Conservation (phyloP, 805 yeast genomes). For the Cyberlindnera xylosilytica region DNA sequence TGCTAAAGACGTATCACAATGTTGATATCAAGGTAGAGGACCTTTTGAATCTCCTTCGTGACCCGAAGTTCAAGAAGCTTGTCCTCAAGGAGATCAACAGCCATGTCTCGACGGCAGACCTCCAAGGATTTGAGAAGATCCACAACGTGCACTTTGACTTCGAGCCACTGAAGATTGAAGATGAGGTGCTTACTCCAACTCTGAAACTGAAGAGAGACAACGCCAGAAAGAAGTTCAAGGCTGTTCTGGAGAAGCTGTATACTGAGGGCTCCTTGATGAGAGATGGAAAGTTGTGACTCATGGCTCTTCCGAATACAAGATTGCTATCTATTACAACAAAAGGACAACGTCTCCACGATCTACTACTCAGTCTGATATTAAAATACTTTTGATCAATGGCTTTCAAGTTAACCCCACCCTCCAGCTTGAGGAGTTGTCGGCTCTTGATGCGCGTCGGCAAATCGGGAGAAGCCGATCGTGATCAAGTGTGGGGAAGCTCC, state of each 20-base stretch:
- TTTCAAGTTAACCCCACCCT: no score
- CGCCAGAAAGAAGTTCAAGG: constrained; percentile 43
- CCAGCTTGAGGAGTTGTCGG: no score
- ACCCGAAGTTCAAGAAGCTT: constrained; percentile 20
- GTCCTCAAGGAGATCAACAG: constrained; percentile 21
- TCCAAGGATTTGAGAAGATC: constrained; percentile 62
- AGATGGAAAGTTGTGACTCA: constrained; percentile 20
- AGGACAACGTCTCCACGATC: no score
- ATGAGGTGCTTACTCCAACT: constrained; percentile 68
- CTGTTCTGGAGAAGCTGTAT: constrained; percentile 42
- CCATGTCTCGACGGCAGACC: constrained; percentile 27
- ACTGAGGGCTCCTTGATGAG: constrained; percentile 44
- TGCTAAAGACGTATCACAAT: constrained; percentile 18
- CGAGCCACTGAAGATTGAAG: constrained; percentile 60
- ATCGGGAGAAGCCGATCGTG: no score
- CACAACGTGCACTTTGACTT: constrained; percentile 51
- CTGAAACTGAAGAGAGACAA: constrained; percentile 50
- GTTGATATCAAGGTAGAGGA: constrained; percentile 15
- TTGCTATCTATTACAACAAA: no score
- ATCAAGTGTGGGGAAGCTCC: no score
- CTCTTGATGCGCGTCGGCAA: no score
- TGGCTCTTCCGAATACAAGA: no score
- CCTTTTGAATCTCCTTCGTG: constrained; percentile 13
- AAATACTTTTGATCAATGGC: no score
- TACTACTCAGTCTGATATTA: no score